Conservation (phyloP, 2,329 filamentous ascomycete genomes). For the Pseudopithomyces maydicus region DNA sequence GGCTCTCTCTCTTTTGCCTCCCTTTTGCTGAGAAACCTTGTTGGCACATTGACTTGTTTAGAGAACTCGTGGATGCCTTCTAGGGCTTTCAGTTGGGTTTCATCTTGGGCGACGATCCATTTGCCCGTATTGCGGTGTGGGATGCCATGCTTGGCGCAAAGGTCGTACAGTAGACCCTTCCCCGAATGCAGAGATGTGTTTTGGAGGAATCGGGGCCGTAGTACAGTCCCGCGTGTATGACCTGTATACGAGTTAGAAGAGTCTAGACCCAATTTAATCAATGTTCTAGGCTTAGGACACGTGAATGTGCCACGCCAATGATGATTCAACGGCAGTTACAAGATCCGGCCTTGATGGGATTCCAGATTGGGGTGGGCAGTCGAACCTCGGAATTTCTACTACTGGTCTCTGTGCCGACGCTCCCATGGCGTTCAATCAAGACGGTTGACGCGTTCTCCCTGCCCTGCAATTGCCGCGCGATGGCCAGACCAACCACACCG, state of each 20-base stretch:
- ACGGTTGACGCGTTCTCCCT: constrained; percentile 68
- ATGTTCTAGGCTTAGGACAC: no score
- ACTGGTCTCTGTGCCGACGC: constrained; percentile 82
- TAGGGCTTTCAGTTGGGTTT: constrained; percentile 68
- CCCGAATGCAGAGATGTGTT: constrained; percentile 78
- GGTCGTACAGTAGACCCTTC: constrained; percentile 76
- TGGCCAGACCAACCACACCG: constrained; percentile 79
- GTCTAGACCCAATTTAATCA: no score
- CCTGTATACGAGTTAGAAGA: constrained; percentile 38
- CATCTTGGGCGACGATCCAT: constrained; percentile 91
- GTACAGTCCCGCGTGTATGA: constrained; percentile 95
- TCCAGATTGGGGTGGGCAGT: no score
- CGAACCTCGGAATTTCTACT: constrained; percentile 78
- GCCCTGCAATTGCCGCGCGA: constrained; percentile 72
- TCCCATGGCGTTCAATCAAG: constrained; percentile 78
- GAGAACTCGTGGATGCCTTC: constrained; percentile 62
- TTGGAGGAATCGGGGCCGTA: constrained; percentile 80
- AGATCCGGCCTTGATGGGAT: no score
- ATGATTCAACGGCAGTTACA: no score
- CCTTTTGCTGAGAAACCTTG: constrained; percentile 67
- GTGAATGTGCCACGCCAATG: no score
- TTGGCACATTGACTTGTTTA: constrained; percentile 66
- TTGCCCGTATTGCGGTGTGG: constrained; percentile 79
- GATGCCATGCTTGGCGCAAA: constrained; percentile 72
- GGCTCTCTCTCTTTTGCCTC: constrained; percentile 74